phyloP scores from a whole-genome alignment of 1,284 basidiomycete genomes.

The Trichosporon sp. region DNA sequence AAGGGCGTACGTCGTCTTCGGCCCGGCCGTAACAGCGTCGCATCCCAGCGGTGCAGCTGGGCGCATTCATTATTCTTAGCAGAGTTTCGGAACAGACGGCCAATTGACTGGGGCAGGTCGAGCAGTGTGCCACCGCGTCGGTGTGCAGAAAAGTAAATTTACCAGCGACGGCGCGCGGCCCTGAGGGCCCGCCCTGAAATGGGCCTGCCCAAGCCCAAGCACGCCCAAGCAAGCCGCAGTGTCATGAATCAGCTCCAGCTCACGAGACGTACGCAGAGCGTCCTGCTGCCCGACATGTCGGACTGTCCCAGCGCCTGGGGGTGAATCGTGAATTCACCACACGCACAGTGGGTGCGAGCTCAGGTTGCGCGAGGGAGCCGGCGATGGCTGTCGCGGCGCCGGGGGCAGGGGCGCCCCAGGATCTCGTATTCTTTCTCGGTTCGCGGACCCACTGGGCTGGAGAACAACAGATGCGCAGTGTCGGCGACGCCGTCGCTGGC shows the following conservation, averaged over 20 bases:
- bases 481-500: background rate
- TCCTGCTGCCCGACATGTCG: background rate
- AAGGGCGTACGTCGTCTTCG: background rate
- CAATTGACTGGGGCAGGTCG: background rate
- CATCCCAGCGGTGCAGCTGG: background rate
- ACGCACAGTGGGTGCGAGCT: background rate
- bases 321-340: background rate
- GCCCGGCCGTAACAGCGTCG: background rate
- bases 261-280: background rate
- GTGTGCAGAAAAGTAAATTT: background rate
- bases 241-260: background rate
- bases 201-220: background rate
- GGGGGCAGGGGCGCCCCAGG: background rate
- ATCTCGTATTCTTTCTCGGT: background rate
- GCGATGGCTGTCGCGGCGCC: background rate
- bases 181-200: background rate
- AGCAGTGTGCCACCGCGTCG: background rate
- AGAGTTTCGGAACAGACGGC: background rate
- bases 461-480: background rate
- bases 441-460: background rate
- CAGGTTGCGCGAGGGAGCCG: too few species aligned
- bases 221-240: too few species aligned
- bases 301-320: background rate
- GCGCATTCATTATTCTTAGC: background rate
- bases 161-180: background rate